Base-by-base conservation (phyloP, 106 monocot genomes). In the Phalaenopsis aphrodite region DNA sequence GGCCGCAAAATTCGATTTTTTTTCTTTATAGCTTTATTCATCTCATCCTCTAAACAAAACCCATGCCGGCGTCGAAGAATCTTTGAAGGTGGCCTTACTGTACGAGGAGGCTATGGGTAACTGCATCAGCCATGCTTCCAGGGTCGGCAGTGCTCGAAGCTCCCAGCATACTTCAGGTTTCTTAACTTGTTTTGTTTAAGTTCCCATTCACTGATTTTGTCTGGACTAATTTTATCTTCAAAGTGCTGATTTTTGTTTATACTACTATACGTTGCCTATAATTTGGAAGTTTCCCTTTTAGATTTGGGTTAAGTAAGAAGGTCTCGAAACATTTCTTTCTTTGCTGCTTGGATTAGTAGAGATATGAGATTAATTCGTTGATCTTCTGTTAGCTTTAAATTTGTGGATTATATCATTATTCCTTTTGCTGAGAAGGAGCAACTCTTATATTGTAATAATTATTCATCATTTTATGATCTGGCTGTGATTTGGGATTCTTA, bases 61-160 rank as follows among this genome's bases (percentile, higher is more conserved):
- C 64, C 64, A 64, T 64, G n/a, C 24, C 23, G 64, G 23, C 1
- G 3, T 71, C 4, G 71, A 71, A 8, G 12, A 19, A 41, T 41
- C 36, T 71, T 71, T 71, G 71, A 71, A 71, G 71, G 36, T 39
- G 39, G 38, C 41, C 5, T n/a, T 64, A 8, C 5, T 23, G 37
- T 71, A 68, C 78, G 57, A 55, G 81, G 72, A 39, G 77, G 84
- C 49, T 56, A 90, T 93, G 93, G 93, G 93, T 4, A 94, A 94
- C 68, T 94, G 93, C 79, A 61, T 89, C 75, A 55, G 79, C 76
- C 41, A 79, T 57, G 81, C 86, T 52, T 72, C 76, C 66, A 75
- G 83, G 77, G 88, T 87, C 52, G 85, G 87, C 58, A 84, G 57
- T 80, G 48, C 82, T 61, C 81, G 81, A 3, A 88, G 78, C 80